Conservation (phyloP, 768 basidiomycete genomes). For the Nidularia pulvinata region DNA sequence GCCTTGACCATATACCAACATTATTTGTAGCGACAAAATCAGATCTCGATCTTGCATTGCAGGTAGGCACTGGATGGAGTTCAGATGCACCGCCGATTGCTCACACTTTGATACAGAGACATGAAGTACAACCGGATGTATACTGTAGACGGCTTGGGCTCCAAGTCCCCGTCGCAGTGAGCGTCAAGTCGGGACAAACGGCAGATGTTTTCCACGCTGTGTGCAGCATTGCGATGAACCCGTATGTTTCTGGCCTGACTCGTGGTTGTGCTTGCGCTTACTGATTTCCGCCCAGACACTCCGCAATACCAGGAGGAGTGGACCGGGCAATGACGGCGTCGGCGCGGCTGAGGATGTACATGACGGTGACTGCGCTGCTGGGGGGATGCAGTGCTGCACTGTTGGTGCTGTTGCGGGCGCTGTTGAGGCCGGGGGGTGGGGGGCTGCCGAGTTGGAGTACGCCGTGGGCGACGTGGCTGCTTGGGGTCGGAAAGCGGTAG, state of each 20-base stretch:
- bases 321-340: slow-evolving; percentile 76
- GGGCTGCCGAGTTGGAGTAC: slow-evolving; percentile 53
- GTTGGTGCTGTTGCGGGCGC: slow-evolving; percentile 68
- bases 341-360: slow-evolving; percentile 68
- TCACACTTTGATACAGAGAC: slow-evolving; percentile 52
- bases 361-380: slow-evolving; percentile 70
- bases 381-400: slow-evolving; percentile 76
- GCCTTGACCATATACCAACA: slow-evolving; percentile 91
- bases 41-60: slow-evolving; percentile 94
- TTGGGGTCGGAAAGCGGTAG: slow-evolving; percentile 51
- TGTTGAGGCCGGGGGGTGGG: slow-evolving; percentile 60
- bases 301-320: slow-evolving; percentile 81
- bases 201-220: slow-evolving; percentile 90
- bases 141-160: slow-evolving; percentile 89
- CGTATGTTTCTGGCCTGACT: slow-evolving; percentile 51
- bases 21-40: slow-evolving; percentile 99
- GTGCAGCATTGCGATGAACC: slow-evolving; percentile 82
- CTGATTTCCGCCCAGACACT: slow-evolving; percentile 32
- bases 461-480: slow-evolving; percentile 67
- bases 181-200: slow-evolving; percentile 81
- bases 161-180: slow-evolving; percentile 95
- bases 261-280: slow-evolving; percentile 16
- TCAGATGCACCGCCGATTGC: neutral
- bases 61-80: slow-evolving; percentile 45
- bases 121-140: slow-evolving; percentile 98